Conservation (phyloP, 768 basidiomycete genomes). For the Amanita muscaria region DNA sequence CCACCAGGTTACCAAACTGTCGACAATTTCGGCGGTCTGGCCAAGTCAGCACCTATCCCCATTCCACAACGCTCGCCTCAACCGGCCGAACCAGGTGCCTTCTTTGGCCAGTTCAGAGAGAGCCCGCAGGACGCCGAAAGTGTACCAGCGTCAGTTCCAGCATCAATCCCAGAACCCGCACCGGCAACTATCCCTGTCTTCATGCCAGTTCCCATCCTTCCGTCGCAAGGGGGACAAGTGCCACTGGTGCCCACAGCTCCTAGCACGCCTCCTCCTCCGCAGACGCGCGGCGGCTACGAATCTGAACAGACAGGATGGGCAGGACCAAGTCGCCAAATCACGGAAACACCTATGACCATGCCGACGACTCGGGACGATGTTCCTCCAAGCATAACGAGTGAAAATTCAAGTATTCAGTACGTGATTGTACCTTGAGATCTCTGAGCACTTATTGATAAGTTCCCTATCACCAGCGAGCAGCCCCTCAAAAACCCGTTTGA, state of each 20-base stretch:
- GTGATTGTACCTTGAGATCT: background rate
- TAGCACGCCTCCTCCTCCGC: background rate
- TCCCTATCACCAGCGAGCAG: constrained; percentile 7
- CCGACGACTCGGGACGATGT: background rate
- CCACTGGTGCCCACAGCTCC: background rate
- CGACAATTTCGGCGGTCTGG: no score
- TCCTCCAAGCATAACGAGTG: background rate
- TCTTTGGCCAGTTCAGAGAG: background rate
- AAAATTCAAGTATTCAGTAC: background rate
- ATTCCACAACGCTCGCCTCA: background rate
- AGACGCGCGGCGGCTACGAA: background rate
- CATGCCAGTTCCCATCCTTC: background rate
- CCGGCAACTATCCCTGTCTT: background rate
- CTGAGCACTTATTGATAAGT: background rate
- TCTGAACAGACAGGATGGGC: background rate
- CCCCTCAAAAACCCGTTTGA: constrained; percentile 17
- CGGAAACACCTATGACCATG: background rate
- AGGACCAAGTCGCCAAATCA: background rate
- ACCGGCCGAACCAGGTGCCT: no score
- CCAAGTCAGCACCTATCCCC: constrained; percentile 1
- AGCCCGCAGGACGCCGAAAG: background rate
- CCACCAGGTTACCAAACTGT: no score
- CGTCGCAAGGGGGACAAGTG: background rate
- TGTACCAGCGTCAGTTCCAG: background rate
- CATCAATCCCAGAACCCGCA: background rate